Conservation (phyloP, 352 stramenopile genomes). For the Phytophthora ohioensis region DNA sequence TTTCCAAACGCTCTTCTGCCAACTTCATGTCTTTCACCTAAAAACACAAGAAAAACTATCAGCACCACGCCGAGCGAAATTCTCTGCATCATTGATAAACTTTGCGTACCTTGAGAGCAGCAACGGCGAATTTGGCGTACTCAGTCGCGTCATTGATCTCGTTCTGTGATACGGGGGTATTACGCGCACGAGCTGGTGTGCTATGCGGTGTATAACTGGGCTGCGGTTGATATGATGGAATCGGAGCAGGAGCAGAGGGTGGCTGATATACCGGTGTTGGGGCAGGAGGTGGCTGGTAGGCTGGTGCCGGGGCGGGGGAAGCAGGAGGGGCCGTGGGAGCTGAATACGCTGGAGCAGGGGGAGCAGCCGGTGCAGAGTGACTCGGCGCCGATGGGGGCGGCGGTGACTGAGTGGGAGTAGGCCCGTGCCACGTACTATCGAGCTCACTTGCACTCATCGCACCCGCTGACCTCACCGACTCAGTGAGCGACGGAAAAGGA, state of each 20-base stretch:
- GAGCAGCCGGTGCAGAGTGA: conserved; percentile 25
- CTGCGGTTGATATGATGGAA: conserved; percentile 28
- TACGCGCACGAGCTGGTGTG: conserved; percentile 37
- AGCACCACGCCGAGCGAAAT: neutral
- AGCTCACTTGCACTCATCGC: conserved; percentile 42
- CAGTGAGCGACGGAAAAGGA: conserved; percentile 65
- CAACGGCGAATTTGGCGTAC: conserved; percentile 83
- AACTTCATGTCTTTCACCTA: conserved; percentile 88
- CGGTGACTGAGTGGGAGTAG: conserved; percentile 12
- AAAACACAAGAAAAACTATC: conserved; percentile 2
- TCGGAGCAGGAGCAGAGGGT: conserved; percentile 26
- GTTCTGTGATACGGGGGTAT: conserved; percentile 62
- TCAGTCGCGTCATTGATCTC: conserved; percentile 88
- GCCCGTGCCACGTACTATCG: conserved; percentile 31
- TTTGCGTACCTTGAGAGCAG: conserved; percentile 73
- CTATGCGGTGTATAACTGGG: conserved; percentile 28
- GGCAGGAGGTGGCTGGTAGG: conserved; percentile 30
- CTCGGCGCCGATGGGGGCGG: conserved; percentile 16
- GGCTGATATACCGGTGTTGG: conserved; percentile 16
- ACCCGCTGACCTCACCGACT: conserved; percentile 49
- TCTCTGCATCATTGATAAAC: neutral
- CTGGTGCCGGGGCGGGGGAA: conserved; percentile 13
- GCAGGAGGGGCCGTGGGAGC: conserved; percentile 13
- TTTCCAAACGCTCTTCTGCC: conserved; percentile 78
- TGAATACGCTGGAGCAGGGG: conserved; percentile 22